A percentile compares a stretch with the other conserved stretches of the same genome.
These are phyloP conservation scores for Pittosporum tobira DNA, from an alignment of 129 eudicot species.

Conservation along the genomic window DNA sequence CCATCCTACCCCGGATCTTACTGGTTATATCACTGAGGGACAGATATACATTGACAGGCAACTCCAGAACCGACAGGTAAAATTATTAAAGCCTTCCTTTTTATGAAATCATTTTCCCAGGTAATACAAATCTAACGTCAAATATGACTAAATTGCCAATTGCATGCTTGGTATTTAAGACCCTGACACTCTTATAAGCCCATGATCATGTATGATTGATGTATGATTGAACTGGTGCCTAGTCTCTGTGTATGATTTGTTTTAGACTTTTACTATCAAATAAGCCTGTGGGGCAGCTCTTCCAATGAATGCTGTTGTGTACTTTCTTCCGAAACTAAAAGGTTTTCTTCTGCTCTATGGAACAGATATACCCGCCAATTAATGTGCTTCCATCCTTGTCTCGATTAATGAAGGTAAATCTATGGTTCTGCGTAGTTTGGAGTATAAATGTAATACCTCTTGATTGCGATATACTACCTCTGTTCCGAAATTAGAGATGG, in stretches of 20 bases:
- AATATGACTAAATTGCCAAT: background rate
- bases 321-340: conserved; percentile 11
- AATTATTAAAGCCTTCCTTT: background rate
- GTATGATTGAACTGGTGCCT: background rate
- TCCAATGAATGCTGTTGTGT: background rate
- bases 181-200: no score
- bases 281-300: background rate
- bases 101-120: no score
- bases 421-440: conserved; percentile 3
- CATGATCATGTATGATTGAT: no score
- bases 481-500: no score
- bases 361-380: conserved; percentile 94
- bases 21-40: conserved; percentile 98
- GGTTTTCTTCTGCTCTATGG: conserved; percentile 16
- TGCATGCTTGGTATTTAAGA: conserved; percentile 4
- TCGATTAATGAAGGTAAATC: conserved; percentile 88
- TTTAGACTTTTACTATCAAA: background rate
- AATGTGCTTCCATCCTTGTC: conserved; percentile 97
- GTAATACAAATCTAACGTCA: no score
- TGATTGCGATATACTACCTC: background rate
- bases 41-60: conserved; percentile 96
- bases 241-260: background rate
- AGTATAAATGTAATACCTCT: background rate
- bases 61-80: conserved; percentile 69
- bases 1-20: conserved; percentile 99